Evolutionary conservation across 2,329 filamentous ascomycete genomes (phyloP).

Genomic region (Ploettnerulaceae sp.): DNA sequence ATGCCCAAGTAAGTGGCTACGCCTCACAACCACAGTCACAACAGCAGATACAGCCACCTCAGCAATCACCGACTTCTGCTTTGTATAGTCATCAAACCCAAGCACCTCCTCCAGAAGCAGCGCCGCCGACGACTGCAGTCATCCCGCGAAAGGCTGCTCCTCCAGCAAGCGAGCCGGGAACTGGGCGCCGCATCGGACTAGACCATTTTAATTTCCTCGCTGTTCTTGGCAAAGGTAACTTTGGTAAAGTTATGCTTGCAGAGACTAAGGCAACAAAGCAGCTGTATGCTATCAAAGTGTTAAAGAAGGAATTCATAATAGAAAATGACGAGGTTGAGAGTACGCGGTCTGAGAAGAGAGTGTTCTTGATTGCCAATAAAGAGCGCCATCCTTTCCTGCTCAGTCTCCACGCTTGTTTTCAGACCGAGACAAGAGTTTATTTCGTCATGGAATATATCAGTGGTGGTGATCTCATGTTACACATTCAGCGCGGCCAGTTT

Average conservation of each 20-base stretch:
- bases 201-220: slow-evolving; percentile 99
- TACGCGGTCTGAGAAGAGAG: slow-evolving; percentile 93
- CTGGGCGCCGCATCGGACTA: slow-evolving; percentile 80
- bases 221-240: slow-evolving; percentile 97
- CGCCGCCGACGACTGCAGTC: slow-evolving; percentile 32
- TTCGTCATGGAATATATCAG: slow-evolving; percentile 99
- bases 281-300: slow-evolving; percentile 95
- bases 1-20: slow-evolving; percentile 58
- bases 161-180: slow-evolving; percentile 66
- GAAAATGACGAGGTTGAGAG: slow-evolving; percentile 99
- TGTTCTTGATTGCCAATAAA: slow-evolving; percentile 95
- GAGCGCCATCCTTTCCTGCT: slow-evolving; percentile 94
- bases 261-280: slow-evolving; percentile 91
- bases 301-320: slow-evolving; percentile 99
- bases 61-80: slow-evolving; percentile 30
- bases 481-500: slow-evolving; percentile 96
- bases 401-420: slow-evolving; percentile 95
- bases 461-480: slow-evolving; percentile 96
- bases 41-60: slow-evolving; percentile 14
- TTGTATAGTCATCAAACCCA: slow-evolving; percentile 15
- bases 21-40: slow-evolving; percentile 37
- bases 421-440: slow-evolving; percentile 96
- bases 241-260: slow-evolving; percentile 98
- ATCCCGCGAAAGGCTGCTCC: slow-evolving; percentile 55
- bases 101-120: slow-evolving; percentile 28